These are phyloP conservation scores for Tremella mesenterica DNA, from an alignment of 768 basidiomycete genomes.

Conservation along the genomic window DNA sequence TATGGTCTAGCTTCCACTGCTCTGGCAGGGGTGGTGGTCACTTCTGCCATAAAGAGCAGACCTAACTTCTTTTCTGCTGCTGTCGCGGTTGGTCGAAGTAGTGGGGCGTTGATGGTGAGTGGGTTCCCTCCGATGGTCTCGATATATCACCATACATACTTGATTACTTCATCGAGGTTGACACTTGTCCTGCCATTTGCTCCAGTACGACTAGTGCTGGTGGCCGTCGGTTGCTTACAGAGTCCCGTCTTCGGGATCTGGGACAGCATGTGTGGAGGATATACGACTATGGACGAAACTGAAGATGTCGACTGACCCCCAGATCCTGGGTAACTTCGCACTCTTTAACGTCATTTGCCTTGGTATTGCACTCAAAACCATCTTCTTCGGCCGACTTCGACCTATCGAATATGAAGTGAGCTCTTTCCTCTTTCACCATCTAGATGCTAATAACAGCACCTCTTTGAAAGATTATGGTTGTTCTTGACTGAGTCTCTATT, in stretches of 20 bases:
- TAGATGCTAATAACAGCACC: slow-evolving; percentile 53
- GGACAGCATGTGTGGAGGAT: no score
- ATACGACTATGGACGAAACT: no score
- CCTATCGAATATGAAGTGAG: slow-evolving; percentile 84
- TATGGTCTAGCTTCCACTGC: slow-evolving; percentile 62
- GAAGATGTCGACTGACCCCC: background rate
- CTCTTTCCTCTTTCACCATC: background rate
- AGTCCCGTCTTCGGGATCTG: no score
- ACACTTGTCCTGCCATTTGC: no score
- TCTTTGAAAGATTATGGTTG: slow-evolving; percentile 95
- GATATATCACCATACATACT: background rate
- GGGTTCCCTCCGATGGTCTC: background rate
- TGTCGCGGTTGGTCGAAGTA: slow-evolving; percentile 85
- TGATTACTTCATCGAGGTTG: no score
- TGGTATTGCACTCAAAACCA: slow-evolving; percentile 66
- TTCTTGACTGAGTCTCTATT: slow-evolving; percentile 93
- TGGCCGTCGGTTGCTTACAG: no score
- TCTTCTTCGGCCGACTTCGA: slow-evolving; percentile 86
- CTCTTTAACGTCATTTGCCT: slow-evolving; percentile 65
- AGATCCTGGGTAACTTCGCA: slow-evolving; percentile 88
- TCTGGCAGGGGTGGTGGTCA: slow-evolving; percentile 63
- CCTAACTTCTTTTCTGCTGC: slow-evolving; percentile 91
- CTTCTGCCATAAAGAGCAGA: slow-evolving; percentile 69
- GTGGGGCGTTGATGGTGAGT: slow-evolving; percentile 79
- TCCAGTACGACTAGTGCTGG: no score